Evolutionary conservation across 2,329 filamentous ascomycete genomes (phyloP).

Genomic region (Clonostachys solani): DNA sequence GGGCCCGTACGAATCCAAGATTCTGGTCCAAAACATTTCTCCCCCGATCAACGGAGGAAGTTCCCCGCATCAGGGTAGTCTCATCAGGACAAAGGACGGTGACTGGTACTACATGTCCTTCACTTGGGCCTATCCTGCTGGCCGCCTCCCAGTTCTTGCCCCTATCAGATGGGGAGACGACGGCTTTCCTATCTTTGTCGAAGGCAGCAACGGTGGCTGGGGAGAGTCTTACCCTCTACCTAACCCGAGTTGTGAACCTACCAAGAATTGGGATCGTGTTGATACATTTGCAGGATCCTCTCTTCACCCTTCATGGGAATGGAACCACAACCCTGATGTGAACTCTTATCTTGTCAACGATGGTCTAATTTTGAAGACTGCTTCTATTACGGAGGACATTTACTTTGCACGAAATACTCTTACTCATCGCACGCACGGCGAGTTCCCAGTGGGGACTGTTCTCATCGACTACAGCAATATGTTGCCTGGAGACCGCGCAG

Average conservation of each 20-base stretch:
- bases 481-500: constrained; percentile 45
- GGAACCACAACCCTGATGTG: constrained; percentile 58
- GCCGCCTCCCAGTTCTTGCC: constrained; percentile 52
- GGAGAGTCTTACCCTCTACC: constrained; percentile 36
- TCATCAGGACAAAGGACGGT: constrained; percentile 45
- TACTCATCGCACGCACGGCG: constrained; percentile 39
- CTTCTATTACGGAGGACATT: constrained; percentile 46
- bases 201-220: constrained; percentile 39
- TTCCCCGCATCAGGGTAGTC: constrained; percentile 48
- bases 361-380: constrained; percentile 41
- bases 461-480: constrained; percentile 42
- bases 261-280: constrained; percentile 23
- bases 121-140: constrained; percentile 48
- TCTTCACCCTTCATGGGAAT: constrained; percentile 48
- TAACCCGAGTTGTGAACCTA: constrained; percentile 6
- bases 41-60: constrained; percentile 39
- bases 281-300: constrained; percentile 38
- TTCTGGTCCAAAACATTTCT: constrained; percentile 30
- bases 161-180: constrained; percentile 47
- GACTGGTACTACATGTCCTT: constrained; percentile 59
- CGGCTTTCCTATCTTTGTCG: constrained; percentile 42
- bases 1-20: constrained; percentile 45
- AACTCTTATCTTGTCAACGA: constrained; percentile 34
- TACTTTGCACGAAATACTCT: constrained; percentile 41
- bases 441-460: constrained; percentile 42